These are phyloP conservation scores for Metschnikowia lunata DNA, from an alignment of 805 yeast genomes.

Conservation along the genomic window DNA sequence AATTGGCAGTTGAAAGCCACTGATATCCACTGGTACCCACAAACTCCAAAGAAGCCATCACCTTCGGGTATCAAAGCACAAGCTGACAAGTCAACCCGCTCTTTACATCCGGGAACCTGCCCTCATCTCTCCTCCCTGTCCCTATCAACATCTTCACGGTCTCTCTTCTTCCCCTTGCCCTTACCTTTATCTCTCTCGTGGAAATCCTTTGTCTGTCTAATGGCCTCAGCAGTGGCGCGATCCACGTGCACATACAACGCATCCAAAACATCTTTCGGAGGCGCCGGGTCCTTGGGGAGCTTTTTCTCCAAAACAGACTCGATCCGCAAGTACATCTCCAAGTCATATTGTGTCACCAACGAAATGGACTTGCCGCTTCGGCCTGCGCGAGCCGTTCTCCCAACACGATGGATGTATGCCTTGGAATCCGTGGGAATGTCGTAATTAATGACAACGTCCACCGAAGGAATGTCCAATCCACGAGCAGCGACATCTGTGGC, in stretches of 20 bases:
- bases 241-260: constrained; percentile 84
- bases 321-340: constrained; percentile 81
- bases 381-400: constrained; percentile 95
- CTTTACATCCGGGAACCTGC: neutral
- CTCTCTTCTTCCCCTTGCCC: constrained; percentile 31
- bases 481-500: constrained; percentile 90
- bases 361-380: constrained; percentile 84
- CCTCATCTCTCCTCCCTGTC: constrained; percentile 20
- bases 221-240: constrained; percentile 86
- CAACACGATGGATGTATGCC: constrained; percentile 83
- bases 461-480: constrained; percentile 80
- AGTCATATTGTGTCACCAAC: constrained; percentile 89
- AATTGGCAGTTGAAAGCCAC: too few relatives aligned
- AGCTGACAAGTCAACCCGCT: too few relatives aligned
- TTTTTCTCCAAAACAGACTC: constrained; percentile 83
- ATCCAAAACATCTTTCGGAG: constrained; percentile 71
- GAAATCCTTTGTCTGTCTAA: constrained; percentile 67
- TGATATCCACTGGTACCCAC: too few relatives aligned
- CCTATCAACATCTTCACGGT: constrained; percentile 20
- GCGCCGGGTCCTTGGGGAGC: constrained; percentile 72
- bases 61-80: neutral
- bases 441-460: constrained; percentile 71
- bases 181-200: constrained; percentile 40
- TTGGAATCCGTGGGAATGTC: constrained; percentile 83
- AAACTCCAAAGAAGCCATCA: too few relatives aligned